Evolutionary conservation across 2,329 filamentous ascomycete genomes (phyloP).

Genomic region (Colletotrichum eremochloae): DNA sequence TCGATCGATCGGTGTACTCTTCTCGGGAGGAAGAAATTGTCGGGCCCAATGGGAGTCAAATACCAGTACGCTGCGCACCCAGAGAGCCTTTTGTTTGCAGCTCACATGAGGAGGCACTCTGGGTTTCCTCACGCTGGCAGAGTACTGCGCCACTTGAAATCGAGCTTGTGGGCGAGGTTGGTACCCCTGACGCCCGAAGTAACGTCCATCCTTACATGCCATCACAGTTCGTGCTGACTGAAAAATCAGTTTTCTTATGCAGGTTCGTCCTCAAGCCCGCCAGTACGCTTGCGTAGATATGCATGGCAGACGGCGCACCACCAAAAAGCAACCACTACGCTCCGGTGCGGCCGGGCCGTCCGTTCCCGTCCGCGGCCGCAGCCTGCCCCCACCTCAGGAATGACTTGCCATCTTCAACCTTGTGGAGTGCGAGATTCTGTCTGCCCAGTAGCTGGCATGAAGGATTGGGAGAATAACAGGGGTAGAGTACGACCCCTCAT

Average conservation of each 20-base stretch:
- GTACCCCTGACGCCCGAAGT: too few relatives aligned
- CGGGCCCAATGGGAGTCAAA: background rate
- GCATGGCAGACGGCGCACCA: background rate
- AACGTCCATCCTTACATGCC: background rate
- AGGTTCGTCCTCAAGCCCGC: background rate
- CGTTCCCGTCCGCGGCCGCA: conserved; percentile 1
- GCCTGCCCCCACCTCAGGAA: too few relatives aligned
- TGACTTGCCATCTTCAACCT: background rate
- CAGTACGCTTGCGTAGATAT: background rate
- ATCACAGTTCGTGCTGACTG: background rate
- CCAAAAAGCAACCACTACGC: background rate
- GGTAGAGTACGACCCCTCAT: background rate
- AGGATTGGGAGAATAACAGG: background rate
- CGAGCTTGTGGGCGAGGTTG: background rate
- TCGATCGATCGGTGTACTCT: background rate
- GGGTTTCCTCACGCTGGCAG: background rate
- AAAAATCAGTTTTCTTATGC: background rate
- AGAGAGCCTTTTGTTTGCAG: conserved; percentile 1
- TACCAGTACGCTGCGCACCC: background rate
- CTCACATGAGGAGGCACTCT: background rate
- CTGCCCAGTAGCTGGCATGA: background rate
- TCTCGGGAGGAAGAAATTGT: background rate
- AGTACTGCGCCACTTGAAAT: background rate
- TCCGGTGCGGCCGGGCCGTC: background rate
- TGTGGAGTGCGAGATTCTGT: too few relatives aligned